Evolutionary conservation across 169 alveolate genomes (phyloP), one percentile per base, ranked within the genome.

Genomic region (Plasmodium malariae): DNA sequence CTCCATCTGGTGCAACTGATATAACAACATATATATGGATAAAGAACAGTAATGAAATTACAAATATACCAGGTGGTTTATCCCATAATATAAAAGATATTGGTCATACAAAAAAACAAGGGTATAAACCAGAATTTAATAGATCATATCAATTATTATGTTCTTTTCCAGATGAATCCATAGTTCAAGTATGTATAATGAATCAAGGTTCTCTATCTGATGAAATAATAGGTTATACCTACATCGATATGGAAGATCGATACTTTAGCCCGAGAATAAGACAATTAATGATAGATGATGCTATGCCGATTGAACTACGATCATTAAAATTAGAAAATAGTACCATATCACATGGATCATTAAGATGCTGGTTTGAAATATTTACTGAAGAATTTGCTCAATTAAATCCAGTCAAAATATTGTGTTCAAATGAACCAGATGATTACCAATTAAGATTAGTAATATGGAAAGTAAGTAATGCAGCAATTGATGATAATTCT

Each of bases 161-260:
- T 83, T 90, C 96, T n/a, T 93, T 96, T 6, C 98, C 98, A 5
- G 97, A 95, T 49, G 95, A 95, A 71, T 88, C 97, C 0, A 93
- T 96, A 9, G 95, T 96, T n/a, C 96, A 95, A 87, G 93, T 95
- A 30, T 62, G 93, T 28, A 87, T 96, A 51, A 95, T 96, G 93
- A 95, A 95, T 32, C 93, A 92, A 89, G 97, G 98, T 30, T 74
- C 97, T 12, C 48, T 96, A 40, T 71, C 94, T 30, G 98, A 96
- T 65, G 98, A 96, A 73, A 85, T 92, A 36, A 95, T 96, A 49
- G 98, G 98, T 9, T 93, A 95, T 51, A 96, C 98, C 1, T 93
- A 92, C 63, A 92, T 96, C 21, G 98, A 96, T 87, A 89, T 97
- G 78, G 98, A 96, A 40, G 98, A 96, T 74, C 94, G 98, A 4